Conservation (phyloP, 441 rosid genomes). For the Erysimum cheiri region DNA sequence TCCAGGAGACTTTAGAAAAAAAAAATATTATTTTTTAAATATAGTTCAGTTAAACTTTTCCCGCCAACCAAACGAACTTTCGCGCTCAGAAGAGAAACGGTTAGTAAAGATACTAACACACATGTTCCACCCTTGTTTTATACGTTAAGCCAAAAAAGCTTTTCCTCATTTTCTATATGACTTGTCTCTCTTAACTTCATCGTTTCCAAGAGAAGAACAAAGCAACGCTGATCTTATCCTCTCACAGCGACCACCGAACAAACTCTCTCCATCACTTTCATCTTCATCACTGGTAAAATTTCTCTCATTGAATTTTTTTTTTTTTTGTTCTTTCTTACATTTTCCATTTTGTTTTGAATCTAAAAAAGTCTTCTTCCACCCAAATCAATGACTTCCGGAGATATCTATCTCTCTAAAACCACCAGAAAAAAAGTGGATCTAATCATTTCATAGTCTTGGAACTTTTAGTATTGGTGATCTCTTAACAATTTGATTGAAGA, state of each 20-base stretch:
- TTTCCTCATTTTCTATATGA: constrained; percentile 7
- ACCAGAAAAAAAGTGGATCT: constrained; percentile 36
- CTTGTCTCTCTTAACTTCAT: constrained; percentile 27
- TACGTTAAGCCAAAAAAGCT: constrained; percentile 13
- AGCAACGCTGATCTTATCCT: constrained; percentile 38
- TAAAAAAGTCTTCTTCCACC: constrained; percentile 19
- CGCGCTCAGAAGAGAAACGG: constrained; percentile 1
- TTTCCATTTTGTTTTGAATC: background rate
- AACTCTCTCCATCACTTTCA: constrained; percentile 7
- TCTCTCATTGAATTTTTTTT: background rate
- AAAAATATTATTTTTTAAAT: background rate
- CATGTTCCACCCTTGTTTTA: constrained; percentile 1
- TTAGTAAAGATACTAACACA: background rate
- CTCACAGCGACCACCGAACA: constrained; percentile 31
- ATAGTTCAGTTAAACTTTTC: constrained; percentile 11
- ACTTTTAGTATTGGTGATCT: background rate
- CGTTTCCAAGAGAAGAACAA: constrained; percentile 35
- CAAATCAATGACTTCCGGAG: constrained; percentile 21
- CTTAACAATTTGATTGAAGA: background rate
- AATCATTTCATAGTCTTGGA: background rate
- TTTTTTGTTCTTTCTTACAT: background rate
- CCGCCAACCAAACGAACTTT: constrained; percentile 33
- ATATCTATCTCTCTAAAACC: constrained; percentile 27
- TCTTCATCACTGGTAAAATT: constrained; percentile 20
- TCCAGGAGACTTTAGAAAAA: background rate